A percentile compares a stretch with the other conserved stretches of the same genome.
Conservation (phyloP, 2,329 filamentous ascomycete genomes). For the Aotearoamyces nothofagi region DNA sequence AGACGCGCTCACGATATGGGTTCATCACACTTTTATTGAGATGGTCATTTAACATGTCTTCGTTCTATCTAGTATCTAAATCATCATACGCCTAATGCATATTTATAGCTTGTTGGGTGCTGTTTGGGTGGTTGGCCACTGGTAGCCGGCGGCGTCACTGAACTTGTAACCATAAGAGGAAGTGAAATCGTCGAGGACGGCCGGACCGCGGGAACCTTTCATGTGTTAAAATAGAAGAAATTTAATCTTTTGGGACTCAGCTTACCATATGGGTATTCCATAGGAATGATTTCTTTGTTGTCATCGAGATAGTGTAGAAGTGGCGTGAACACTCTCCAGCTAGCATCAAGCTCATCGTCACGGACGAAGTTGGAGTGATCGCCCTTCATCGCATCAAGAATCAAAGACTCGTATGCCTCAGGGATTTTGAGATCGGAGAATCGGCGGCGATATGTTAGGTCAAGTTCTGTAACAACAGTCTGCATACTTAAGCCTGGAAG, state of each 20-base stretch:
- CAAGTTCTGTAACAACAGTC: slow-evolving; percentile 95
- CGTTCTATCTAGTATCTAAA: too few species aligned
- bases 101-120: slow-evolving; percentile 70
- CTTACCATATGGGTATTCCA: slow-evolving; percentile 98
- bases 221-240: neutral
- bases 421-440: slow-evolving; percentile 99
- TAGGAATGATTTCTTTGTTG: slow-evolving; percentile 98
- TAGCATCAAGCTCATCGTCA: slow-evolving; percentile 91
- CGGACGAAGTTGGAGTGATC: slow-evolving; percentile 99
- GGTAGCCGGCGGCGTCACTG: slow-evolving; percentile 74
- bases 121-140: slow-evolving; percentile 74
- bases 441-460: slow-evolving; percentile 91
- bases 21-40: too few species aligned
- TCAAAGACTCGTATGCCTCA: slow-evolving; percentile 95
- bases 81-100: too few species aligned
- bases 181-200: slow-evolving; percentile 95
- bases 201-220: slow-evolving; percentile 84
- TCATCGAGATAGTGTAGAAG: slow-evolving; percentile 96
- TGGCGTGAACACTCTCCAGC: slow-evolving; percentile 97
- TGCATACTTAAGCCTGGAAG: slow-evolving; percentile 97
- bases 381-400: slow-evolving; percentile 93
- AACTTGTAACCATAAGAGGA: slow-evolving; percentile 98
- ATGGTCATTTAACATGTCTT: too few species aligned
- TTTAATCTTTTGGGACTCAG: slow-evolving; percentile 5
- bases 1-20: too few species aligned